Base-by-base conservation (phyloP, 305 asterid genomes). In the Petunia hybrid region DNA sequence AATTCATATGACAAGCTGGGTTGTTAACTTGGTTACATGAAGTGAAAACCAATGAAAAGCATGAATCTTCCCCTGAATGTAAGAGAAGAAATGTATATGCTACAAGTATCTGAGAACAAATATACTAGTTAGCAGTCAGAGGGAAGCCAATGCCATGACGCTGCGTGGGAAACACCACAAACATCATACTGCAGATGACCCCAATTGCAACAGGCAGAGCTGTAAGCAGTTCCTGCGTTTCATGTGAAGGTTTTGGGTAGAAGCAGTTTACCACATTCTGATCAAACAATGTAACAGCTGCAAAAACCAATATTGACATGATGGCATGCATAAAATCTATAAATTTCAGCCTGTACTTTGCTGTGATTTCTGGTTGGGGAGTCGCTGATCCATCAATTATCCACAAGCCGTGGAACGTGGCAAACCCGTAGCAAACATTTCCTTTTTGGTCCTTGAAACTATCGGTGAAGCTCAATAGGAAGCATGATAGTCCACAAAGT, bases 131-230 rank as follows among this genome's bases (percentile, higher is more conserved):
- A 40, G 84, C 83, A n/a, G 95, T 86, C 45, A 92, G 85, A 42
- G 99, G 99, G 79, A 95, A 95, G 41, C 99, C 99, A 79, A 94
- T 95, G 1, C 97, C 98, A 42, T 92, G 98, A 46, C 99, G 91
- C 41, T 88, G 83, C 2, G 98, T 90, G 4, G 99, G 98, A 82
- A 95, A 94, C 36, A 84, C 89, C 22, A 94, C 93, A 77, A 95
- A 95, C 86, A 95, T 35, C 96, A 94, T 89, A 60, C 96, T 95
- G 84, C 94, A 92, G 13, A 86, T 66, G 4, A 90, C 95, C 77
- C 98, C 99, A 45, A 95, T 90, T 80, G 94, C 99, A 0, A 95
- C 89, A 0, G 98, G 99, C 88, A 92, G 77, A 2, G 91, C 90
- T 13, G 94, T 83, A 51, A 95, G 94, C 5, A 94, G 70, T 90